Base-by-base conservation (phyloP, 2,329 filamentous ascomycete species). In the Mariannaea sp. region DNA sequence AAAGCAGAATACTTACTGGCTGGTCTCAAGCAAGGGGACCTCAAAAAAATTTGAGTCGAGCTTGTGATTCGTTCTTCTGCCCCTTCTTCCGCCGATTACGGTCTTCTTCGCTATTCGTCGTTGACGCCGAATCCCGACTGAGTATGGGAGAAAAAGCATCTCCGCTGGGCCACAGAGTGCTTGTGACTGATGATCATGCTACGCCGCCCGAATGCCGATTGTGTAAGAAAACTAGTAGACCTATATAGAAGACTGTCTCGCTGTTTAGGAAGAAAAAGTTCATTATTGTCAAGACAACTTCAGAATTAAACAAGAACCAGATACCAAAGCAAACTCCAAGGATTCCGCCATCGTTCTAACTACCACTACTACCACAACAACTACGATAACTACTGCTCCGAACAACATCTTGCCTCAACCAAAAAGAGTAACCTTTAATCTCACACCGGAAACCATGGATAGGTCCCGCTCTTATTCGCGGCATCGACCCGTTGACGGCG, bases 391-490 rank as follows among this genome's bases (percentile, higher is more conserved):
- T n/a, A n/a, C n/a, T n/a, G n/a, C n/a, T n/a, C n/a, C 13, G 29
- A 42, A 5, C 41, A 32, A 4, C 22, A 14, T 13, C 24, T 35
- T 7, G 17, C 43, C 4, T 14, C 33, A 33, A 12, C 20, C 9
- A 13, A 48, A 47, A n/a, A 42, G 20, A 17, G 46, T 49, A 38
- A 42, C 46, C 5, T 49, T 49, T 20, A 24, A 52, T 16, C 16
- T 44, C 8, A 24, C 42, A 7, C 41, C 40, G 3, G 20, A 26
- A 12, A 12, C n/a, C 41, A 49, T 55, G 47, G 46, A 50, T 5
- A 27, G 51, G 22, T 51, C 56, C 43, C 60, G 56, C 14, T 60
- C 60, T 19, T 61, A 49, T 36, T 65, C 62, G 30, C 50, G 62
- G 27, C 60, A 58, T 41, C 60, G 62, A 10, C 60, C 62, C 27